These are phyloP conservation scores for Podospora fimiseda DNA, from an alignment of 495 filamentous ascomycete species.

Conservation along the genomic window DNA sequence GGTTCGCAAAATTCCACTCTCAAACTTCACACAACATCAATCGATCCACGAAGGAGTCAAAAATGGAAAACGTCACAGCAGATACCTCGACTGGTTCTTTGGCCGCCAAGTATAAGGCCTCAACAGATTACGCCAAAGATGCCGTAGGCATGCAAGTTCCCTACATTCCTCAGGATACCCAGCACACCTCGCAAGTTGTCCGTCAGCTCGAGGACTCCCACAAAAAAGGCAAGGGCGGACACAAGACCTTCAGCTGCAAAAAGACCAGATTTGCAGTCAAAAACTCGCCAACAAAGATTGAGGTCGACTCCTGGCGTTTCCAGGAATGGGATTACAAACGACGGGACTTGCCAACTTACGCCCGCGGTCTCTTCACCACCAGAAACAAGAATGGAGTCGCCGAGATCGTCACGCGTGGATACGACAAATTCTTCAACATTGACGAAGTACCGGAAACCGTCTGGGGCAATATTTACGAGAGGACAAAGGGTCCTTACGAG, in stretches of 20 bases:
- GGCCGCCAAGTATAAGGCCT: slow-evolving; percentile 20
- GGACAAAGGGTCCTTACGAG: slow-evolving; percentile 87
- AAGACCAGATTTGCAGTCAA: slow-evolving; percentile 65
- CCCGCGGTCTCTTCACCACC: slow-evolving; percentile 86
- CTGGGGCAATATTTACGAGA: slow-evolving; percentile 70
- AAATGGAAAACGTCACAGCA: slow-evolving; percentile 13
- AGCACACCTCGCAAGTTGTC: slow-evolving; percentile 55
- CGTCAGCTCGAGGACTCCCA: slow-evolving; percentile 49
- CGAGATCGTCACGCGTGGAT: slow-evolving; percentile 81
- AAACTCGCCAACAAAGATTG: slow-evolving; percentile 48
- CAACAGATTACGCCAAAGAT: slow-evolving; percentile 27
- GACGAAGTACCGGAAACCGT: slow-evolving; percentile 69
- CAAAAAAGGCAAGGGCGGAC: slow-evolving; percentile 41
- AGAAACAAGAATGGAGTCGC: slow-evolving; percentile 50
- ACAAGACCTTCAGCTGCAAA: slow-evolving; percentile 55
- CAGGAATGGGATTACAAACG: slow-evolving; percentile 95
- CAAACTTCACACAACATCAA: not conserved
- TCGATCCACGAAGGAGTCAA: slow-evolving; percentile 6
- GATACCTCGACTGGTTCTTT: slow-evolving; percentile 8
- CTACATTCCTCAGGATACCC: slow-evolving; percentile 56
- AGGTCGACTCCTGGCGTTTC: slow-evolving; percentile 87
- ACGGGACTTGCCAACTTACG: slow-evolving; percentile 74
- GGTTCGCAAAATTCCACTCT: not conserved
- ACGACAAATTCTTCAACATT: slow-evolving; percentile 98
- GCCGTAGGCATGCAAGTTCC: slow-evolving; percentile 35